phyloP scores from a whole-genome alignment of 208 protist genomes.

The Crithidia acanthocephali region DNA sequence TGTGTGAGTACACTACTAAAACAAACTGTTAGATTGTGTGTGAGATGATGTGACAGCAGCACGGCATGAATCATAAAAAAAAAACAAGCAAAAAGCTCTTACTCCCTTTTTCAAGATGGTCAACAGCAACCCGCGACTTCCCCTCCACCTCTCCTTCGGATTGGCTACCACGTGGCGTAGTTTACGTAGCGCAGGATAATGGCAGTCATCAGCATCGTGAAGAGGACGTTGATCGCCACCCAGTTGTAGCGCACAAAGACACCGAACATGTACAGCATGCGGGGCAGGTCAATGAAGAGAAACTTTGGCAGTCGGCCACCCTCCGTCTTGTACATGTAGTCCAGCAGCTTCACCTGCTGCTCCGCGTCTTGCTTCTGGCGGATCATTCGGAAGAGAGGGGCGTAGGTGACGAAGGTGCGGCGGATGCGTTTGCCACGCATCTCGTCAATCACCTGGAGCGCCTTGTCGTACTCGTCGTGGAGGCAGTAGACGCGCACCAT shows the following conservation, averaged over 20 bases:
- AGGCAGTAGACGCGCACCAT: conserved; percentile 89
- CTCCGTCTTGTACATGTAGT: conserved; percentile 80
- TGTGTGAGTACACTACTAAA: neutral
- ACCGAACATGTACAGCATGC: conserved; percentile 86
- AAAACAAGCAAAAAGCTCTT: no score
- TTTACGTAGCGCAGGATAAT: conserved; percentile 43
- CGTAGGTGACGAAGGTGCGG: conserved; percentile 91
- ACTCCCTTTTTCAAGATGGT: neutral
- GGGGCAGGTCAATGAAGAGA: conserved; percentile 86
- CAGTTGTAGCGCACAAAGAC: conserved; percentile 92
- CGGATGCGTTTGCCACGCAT: conserved; percentile 81
- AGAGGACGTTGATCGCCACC: conserved; percentile 71
- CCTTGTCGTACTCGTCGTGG: conserved; percentile 75
- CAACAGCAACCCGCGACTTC: no score
- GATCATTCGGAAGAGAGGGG: conserved; percentile 88
- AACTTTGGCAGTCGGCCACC: conserved; percentile 82
- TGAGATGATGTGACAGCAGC: neutral
- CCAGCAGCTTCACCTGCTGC: conserved; percentile 66
- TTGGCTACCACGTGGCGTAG: conserved; percentile 21
- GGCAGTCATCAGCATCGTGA: conserved; percentile 51
- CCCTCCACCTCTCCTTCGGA: no score
- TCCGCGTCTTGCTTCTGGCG: conserved; percentile 64
- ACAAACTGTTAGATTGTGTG: neutral
- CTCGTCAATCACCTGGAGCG: conserved; percentile 74
- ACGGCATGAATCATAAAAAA: neutral